Evolutionary conservation across 305 asterid genomes (phyloP).

Genomic region (Solanum chacoense): DNA sequence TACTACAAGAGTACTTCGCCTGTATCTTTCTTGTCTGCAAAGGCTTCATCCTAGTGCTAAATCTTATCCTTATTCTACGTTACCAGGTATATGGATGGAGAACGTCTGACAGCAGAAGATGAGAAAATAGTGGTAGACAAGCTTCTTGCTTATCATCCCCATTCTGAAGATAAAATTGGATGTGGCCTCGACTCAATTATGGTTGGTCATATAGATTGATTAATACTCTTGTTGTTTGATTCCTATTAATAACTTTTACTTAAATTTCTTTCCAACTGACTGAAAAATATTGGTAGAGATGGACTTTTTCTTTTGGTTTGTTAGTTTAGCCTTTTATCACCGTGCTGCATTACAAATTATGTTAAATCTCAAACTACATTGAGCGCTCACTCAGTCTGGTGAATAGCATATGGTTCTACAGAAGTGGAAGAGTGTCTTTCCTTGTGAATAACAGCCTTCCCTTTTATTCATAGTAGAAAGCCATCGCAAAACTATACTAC

Average conservation of each 20-base stretch:
- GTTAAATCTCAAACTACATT: background rate
- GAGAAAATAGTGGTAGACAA: constrained; percentile 54
- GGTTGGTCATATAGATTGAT: constrained; percentile 39
- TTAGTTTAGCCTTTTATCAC: background rate
- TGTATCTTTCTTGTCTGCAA: background rate
- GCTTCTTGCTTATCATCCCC: constrained; percentile 86
- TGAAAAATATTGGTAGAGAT: background rate
- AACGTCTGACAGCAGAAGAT: constrained; percentile 59
- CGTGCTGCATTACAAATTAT: background rate
- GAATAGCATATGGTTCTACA: background rate
- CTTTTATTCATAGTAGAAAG: background rate
- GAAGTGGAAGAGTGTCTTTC: background rate
- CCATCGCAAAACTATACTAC: background rate
- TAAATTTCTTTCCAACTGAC: background rate
- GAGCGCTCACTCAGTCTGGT: background rate
- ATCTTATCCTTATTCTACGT: background rate
- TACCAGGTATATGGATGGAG: constrained; percentile 76
- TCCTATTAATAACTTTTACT: background rate
- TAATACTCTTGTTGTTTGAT: background rate
- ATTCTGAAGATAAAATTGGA: constrained; percentile 70
- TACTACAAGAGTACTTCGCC: background rate
- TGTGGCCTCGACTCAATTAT: constrained; percentile 90
- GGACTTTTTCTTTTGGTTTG: background rate
- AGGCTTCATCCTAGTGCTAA: background rate
- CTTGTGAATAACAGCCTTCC: background rate